phyloP scores from a whole-genome alignment of 1,284 basidiomycete genomes.

The Boletus hoseneyae region DNA sequence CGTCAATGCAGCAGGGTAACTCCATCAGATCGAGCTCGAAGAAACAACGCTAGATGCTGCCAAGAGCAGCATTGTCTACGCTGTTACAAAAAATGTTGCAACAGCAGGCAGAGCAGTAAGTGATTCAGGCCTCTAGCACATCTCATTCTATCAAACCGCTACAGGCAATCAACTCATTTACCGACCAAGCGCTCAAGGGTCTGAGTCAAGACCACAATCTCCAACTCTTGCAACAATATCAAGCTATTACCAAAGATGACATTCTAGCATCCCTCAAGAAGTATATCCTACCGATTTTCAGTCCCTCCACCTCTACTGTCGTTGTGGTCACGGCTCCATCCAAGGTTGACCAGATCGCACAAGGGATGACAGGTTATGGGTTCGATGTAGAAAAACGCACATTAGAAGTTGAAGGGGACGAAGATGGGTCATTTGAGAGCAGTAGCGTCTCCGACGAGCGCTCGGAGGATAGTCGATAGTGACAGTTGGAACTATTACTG shows the following conservation, averaged over 20 bases:
- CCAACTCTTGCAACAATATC: constrained; percentile 74
- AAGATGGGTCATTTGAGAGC: constrained; percentile 34
- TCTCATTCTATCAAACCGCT: constrained; percentile 2
- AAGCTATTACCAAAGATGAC: constrained; percentile 75
- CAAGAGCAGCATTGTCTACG: constrained; percentile 88
- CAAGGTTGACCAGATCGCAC: constrained; percentile 73
- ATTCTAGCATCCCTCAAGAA: constrained; percentile 67
- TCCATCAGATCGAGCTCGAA: constrained; percentile 73
- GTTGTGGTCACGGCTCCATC: constrained; percentile 82
- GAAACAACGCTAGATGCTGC: constrained; percentile 86
- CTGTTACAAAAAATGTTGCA: constrained; percentile 77
- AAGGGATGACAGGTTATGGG: constrained; percentile 63
- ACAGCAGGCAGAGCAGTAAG: constrained; percentile 82
- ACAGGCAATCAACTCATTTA: constrained; percentile 77
- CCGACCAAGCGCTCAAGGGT: constrained; percentile 83
- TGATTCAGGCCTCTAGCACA: constrained; percentile 6
- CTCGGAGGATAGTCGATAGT: constrained; percentile 17
- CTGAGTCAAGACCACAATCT: constrained; percentile 72
- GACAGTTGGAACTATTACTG: neutral
- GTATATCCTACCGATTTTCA: constrained; percentile 88
- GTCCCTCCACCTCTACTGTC: constrained; percentile 72
- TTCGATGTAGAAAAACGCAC: constrained; percentile 77
- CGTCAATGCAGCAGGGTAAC: constrained; percentile 5
- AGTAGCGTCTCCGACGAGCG: constrained; percentile 33
- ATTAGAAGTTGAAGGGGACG: constrained; percentile 62